Conservation (phyloP, 2,329 filamentous ascomycete species). For the Monosporascus cannonballus region DNA sequence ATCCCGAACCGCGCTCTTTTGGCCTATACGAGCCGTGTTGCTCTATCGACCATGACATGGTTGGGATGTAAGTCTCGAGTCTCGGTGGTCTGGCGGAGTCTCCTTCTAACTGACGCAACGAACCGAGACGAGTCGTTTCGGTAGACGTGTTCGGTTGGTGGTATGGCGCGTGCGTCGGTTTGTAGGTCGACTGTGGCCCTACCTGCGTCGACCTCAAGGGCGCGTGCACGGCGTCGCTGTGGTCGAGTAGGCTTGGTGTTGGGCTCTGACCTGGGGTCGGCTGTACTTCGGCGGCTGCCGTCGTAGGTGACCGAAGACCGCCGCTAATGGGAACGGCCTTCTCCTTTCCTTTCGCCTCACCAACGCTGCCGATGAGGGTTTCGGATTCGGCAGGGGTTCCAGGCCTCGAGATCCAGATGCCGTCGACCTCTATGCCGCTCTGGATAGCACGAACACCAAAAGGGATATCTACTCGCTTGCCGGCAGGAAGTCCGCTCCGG, state of each 20-base stretch:
- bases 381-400: conserved; percentile 29
- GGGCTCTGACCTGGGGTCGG: conserved; percentile 20
- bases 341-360: conserved; percentile 19
- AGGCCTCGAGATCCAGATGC: conserved; percentile 67
- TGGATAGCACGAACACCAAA: conserved; percentile 85
- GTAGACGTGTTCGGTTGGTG: conserved; percentile 7
- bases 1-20: conserved; percentile 17
- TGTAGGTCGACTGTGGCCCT: conserved; percentile 14
- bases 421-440: conserved; percentile 75
- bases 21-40: conserved; percentile 3
- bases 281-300: conserved; percentile 15
- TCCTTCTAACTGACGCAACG: conserved; percentile 7
- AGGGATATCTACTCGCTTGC: conserved; percentile 57
- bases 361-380: conserved; percentile 15
- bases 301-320: conserved; percentile 7
- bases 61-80: conserved; percentile 23
- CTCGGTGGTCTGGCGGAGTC: conserved; percentile 3
- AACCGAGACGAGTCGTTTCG: conserved; percentile 8
- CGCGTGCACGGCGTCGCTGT: conserved; percentile 8
- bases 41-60: conserved; percentile 18
- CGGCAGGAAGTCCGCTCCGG: conserved; percentile 43
- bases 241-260: conserved; percentile 17
- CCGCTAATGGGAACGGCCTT: conserved; percentile 13
- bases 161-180: conserved; percentile 16
- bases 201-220: conserved; percentile 6